Evolutionary conservation across 352 stramenopile genomes (phyloP), one percentile per base, ranked within the genome.

Genomic region (Globisporangium nagaii): DNA sequence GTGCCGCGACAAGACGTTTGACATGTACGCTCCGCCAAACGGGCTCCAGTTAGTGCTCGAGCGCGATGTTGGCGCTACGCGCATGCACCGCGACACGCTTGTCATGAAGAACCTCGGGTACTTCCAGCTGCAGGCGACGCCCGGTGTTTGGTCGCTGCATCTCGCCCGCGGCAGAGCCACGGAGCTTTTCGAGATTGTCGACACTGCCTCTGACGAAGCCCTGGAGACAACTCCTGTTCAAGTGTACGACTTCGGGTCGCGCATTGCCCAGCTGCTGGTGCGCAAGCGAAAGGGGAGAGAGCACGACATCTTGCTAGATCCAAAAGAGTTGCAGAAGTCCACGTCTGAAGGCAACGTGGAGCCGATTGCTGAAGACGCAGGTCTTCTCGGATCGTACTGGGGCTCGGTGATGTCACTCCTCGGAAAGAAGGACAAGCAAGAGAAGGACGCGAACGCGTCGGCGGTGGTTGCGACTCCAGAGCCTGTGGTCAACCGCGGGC

Each of bases 21-120:
- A 92, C 42, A 71, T 75, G 66, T 90, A 87, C 54, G 65, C 72
- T 10, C 84, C 92, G 24, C 87, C 91, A 0, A 93, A 96, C 43
- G 93, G 94, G 0, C 72, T 98, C 11, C 93, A 98, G 63, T 60
- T 98, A 20, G 70, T 96, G 25, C 73, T 98, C 42, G 71, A 93
- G 40, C 84, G 81, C 20, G 71, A 86, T n/a, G 65, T 88, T 22
- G 80, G 74, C 10, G 67, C 52, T 43, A 53, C 67, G 25, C 66
- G 68, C 22, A 51, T 89, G 34, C 73, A 91, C 44, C 85, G 83
- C 22, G 97, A 99, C 62, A 99, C 98, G 13, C 62, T 99, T 4
- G 97, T 99, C 17, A 99, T 99, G 98, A 97, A 98, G 61, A 99
- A 98, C 70, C 70, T 98, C 28, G 98, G 97, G 13, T 99, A 99